These are phyloP conservation scores for Hypoxylon sp. DNA, from an alignment of 2,329 filamentous ascomycete genomes.

Conservation along the genomic window DNA sequence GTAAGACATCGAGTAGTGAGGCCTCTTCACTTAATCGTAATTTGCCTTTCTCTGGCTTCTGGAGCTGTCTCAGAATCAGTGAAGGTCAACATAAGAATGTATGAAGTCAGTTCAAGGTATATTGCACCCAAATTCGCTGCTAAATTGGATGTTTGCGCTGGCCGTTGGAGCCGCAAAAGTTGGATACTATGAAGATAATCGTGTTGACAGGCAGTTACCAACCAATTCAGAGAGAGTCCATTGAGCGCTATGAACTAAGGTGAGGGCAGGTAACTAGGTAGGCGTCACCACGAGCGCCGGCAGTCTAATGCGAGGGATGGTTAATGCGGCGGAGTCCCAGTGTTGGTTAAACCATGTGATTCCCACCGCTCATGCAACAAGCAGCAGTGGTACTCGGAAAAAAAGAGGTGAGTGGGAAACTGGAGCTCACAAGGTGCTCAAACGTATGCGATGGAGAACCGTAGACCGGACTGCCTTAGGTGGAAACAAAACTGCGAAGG, in stretches of 20 bases:
- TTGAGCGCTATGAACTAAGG: slow-evolving; percentile 32
- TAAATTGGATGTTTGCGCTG: slow-evolving; percentile 22
- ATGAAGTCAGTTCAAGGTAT: slow-evolving; percentile 22
- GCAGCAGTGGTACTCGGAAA: slow-evolving; percentile 41
- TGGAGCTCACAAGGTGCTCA: slow-evolving; percentile 28
- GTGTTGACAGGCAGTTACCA: slow-evolving; percentile 32
- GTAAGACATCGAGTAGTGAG: slow-evolving; percentile 49
- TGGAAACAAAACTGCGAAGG: slow-evolving; percentile 26
- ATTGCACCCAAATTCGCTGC: slow-evolving; percentile 24
- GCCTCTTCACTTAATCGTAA: slow-evolving; percentile 40
- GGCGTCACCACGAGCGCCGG: slow-evolving; percentile 31
- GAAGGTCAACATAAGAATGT: slow-evolving; percentile 23
- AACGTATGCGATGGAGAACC: slow-evolving; percentile 30
- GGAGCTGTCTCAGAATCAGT: slow-evolving; percentile 44
- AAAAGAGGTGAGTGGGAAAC: slow-evolving; percentile 21
- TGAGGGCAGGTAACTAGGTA: slow-evolving; percentile 30
- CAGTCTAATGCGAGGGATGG: slow-evolving; percentile 42
- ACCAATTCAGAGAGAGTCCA: slow-evolving; percentile 31
- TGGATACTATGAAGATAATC: slow-evolving; percentile 31
- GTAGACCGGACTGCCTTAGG: slow-evolving; percentile 24
- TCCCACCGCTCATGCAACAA: slow-evolving; percentile 38
- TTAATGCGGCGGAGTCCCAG: slow-evolving; percentile 37
- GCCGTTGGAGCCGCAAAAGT: slow-evolving; percentile 33
- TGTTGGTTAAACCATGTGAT: slow-evolving; percentile 42
- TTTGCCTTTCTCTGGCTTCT: slow-evolving; percentile 41